A percentile compares a stretch with the other conserved stretches of the same genome.
phyloP scores from a whole-genome alignment of 1,284 basidiomycete species.

The Lentinula novae-zelandiae region DNA sequence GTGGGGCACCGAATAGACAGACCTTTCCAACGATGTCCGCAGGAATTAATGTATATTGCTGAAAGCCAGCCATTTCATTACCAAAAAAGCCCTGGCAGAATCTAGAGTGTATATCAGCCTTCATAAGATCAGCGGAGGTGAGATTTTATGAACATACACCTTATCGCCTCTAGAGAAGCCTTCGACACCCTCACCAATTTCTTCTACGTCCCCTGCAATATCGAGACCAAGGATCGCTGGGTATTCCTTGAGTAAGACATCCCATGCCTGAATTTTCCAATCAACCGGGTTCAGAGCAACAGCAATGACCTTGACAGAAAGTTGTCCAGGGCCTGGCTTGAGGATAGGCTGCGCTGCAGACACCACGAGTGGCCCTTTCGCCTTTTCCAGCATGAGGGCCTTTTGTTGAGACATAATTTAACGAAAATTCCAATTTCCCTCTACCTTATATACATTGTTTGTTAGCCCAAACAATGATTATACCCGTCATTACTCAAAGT shows the following conservation, averaged over 20 bases:
- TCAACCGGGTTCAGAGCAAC: slow-evolving; percentile 47
- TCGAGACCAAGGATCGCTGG: slow-evolving; percentile 56
- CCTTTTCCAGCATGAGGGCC: slow-evolving; percentile 2
- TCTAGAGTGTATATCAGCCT: slow-evolving; percentile 22
- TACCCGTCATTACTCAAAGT: no score
- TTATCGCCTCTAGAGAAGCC: slow-evolving; percentile 52
- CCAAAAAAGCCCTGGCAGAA: slow-evolving; percentile 36
- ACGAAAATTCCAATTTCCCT: neutral
- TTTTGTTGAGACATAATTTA: slow-evolving; percentile 10
- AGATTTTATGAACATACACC: slow-evolving; percentile 37
- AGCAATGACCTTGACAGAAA: slow-evolving; percentile 40
- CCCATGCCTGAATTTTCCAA: slow-evolving; percentile 35
- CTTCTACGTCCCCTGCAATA: slow-evolving; percentile 51
- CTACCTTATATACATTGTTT: no score
- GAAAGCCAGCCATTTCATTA: slow-evolving; percentile 39
- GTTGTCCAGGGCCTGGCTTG: slow-evolving; percentile 32
- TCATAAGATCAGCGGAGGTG: slow-evolving; percentile 9
- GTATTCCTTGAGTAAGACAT: slow-evolving; percentile 19
- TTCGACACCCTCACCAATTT: slow-evolving; percentile 48
- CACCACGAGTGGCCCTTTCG: slow-evolving; percentile 8
- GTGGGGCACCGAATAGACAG: slow-evolving; percentile 3
- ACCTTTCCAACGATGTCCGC: slow-evolving; percentile 43
- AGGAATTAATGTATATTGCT: slow-evolving; percentile 43
- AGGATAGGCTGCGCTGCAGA: neutral
- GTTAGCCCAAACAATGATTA: no score